These are phyloP conservation scores for Lyophyllum atratum DNA, from an alignment of 768 basidiomycete genomes.

Conservation along the genomic window DNA sequence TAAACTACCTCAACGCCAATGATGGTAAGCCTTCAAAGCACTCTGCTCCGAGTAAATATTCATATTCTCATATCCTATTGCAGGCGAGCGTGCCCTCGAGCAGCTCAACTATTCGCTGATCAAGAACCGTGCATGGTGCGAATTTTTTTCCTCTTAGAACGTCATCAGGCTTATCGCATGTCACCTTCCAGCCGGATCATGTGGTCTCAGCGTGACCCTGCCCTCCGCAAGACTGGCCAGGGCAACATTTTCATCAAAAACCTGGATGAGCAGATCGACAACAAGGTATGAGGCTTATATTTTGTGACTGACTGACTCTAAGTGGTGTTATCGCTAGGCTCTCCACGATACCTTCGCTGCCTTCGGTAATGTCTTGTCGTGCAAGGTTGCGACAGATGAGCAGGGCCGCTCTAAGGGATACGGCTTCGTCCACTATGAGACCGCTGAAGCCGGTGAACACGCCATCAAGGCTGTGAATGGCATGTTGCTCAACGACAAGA, in stretches of 20 bases:
- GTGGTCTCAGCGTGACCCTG: constrained; percentile 99
- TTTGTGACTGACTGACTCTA: neutral
- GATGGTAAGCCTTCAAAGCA: constrained; percentile 67
- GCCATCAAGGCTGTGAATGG: constrained; percentile 99
- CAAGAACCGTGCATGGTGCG: constrained; percentile 94
- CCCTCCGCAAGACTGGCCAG: constrained; percentile 98
- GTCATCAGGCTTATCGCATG: constrained; percentile 3
- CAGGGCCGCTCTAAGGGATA: constrained; percentile 95
- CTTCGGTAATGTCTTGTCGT: constrained; percentile 97
- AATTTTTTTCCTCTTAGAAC: constrained; percentile 4
- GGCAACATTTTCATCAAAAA: constrained; percentile 99
- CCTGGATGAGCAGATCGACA: constrained; percentile 94
- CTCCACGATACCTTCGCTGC: constrained; percentile 99
- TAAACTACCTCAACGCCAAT: constrained; percentile 94
- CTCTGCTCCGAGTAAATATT: neutral
- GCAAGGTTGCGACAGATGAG: constrained; percentile 98
- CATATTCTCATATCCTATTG: constrained; percentile 4
- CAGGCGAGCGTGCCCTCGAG: constrained; percentile 97
- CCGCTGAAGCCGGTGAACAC: constrained; percentile 90
- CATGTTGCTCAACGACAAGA: constrained; percentile 99
- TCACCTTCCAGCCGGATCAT: constrained; percentile 82
- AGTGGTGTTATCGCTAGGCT: constrained; percentile 51
- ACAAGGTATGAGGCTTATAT: constrained; percentile 62
- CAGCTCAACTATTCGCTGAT: constrained; percentile 99
- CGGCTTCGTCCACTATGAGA: constrained; percentile 99